Percentiles rank a stretch among this genome's conserved stretches.
Conservation (phyloP, 805 yeast genomes). For the Phaffomyces antillensis region DNA sequence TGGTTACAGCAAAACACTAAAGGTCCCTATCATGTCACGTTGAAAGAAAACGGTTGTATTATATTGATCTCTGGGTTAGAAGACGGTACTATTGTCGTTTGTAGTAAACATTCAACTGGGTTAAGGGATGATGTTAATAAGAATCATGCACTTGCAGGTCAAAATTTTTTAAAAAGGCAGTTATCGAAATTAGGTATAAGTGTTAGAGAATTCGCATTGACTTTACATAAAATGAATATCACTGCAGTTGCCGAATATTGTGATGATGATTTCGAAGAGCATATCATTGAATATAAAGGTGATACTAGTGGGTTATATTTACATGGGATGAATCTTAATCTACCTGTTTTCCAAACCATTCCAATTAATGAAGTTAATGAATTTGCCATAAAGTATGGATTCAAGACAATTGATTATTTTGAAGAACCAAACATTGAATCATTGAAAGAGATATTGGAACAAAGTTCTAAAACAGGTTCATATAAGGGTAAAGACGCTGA, state of each 20-base stretch:
- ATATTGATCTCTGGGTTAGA: constrained; percentile 70
- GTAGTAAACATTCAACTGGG: constrained; percentile 90
- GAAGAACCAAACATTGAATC: constrained; percentile 30
- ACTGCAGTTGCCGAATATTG: constrained; percentile 94
- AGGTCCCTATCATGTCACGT: constrained; percentile 78
- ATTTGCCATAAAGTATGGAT: constrained; percentile 67
- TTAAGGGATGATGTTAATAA: constrained; percentile 41
- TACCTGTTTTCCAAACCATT: constrained; percentile 54
- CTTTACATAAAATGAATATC: constrained; percentile 41
- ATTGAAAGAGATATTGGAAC: constrained; percentile 46
- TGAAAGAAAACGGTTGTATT: constrained; percentile 93
- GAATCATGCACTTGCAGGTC: constrained; percentile 76
- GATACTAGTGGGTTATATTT: constrained; percentile 76
- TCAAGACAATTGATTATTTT: constrained; percentile 48
- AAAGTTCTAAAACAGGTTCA: constrained; percentile 57
- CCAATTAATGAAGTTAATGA: constrained; percentile 50
- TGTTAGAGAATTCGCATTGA: constrained; percentile 45
- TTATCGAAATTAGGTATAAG: constrained; percentile 34
- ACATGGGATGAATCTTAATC: constrained; percentile 80
- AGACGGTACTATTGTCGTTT: constrained; percentile 74
- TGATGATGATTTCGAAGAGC: constrained; percentile 92
- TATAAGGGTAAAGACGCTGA: constrained; percentile 72
- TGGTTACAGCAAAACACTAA: constrained; percentile 37
- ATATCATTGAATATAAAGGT: constrained; percentile 65
- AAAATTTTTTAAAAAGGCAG: constrained; percentile 47